Conservation (phyloP, 129 eudicot genomes). For the Silybum marianum region DNA sequence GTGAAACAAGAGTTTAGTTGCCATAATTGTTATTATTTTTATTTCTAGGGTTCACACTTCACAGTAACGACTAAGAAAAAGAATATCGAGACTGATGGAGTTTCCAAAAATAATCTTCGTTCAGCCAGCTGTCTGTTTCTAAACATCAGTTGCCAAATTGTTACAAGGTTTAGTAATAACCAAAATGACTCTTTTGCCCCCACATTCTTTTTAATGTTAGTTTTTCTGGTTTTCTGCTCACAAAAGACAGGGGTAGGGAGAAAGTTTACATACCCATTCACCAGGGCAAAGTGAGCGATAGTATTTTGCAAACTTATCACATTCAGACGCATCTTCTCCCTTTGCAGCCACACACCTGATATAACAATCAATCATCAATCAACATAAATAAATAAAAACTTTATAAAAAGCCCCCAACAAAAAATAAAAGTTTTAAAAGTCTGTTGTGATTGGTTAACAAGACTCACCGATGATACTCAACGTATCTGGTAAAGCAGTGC, state of each 20-base stretch:
- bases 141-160: too few relatives aligned
- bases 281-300: constrained; percentile 97
- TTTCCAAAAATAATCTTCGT: too few relatives aligned
- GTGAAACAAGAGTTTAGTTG: too few relatives aligned
- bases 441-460: not conserved
- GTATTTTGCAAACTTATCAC: constrained; percentile 91
- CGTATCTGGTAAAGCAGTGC: constrained; percentile 93
- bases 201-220: not conserved
- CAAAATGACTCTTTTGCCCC: not conserved
- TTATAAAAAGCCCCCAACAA: not conserved
- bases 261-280: constrained; percentile 76
- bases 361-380: not conserved
- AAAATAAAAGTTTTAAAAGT: not conserved
- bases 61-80: too few relatives aligned
- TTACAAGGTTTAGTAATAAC: too few relatives aligned
- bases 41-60: too few relatives aligned
- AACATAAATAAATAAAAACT: not conserved
- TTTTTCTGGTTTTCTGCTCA: not conserved
- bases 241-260: not conserved
- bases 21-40: too few relatives aligned
- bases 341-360: constrained; percentile 89
- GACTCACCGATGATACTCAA: constrained; percentile 88
- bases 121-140: too few relatives aligned
- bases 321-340: constrained; percentile 93
- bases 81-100: too few relatives aligned